Percentiles rank a stretch among this genome's conserved stretches.
These are phyloP conservation scores for Kalanchoe fedtschenkoi DNA, from an alignment of 164 flowering plant species.

Conservation along the genomic window DNA sequence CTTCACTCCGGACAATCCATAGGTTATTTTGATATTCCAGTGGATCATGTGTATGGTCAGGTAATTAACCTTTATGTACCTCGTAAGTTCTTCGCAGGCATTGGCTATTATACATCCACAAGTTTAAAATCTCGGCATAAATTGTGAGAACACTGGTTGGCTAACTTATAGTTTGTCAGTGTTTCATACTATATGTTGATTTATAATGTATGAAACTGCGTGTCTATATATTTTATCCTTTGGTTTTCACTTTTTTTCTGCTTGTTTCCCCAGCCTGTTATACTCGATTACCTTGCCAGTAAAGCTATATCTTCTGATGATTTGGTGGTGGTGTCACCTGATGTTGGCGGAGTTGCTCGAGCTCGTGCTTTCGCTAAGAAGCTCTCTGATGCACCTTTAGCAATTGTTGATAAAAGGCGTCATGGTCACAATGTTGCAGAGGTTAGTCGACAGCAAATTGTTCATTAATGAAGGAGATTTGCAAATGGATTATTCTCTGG, in stretches of 20 bases:
- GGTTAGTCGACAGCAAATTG: slow-evolving; percentile 26
- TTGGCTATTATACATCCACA: too few species aligned
- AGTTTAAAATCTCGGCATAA: not conserved
- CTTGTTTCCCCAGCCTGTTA: slow-evolving; percentile 55
- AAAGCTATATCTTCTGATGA: slow-evolving; percentile 71
- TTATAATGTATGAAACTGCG: not conserved
- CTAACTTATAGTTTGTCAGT: not conserved
- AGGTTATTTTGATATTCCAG: slow-evolving; percentile 99
- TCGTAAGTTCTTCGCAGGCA: not conserved
- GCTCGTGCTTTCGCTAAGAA: slow-evolving; percentile 99
- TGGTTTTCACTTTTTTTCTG: slow-evolving; percentile 2
- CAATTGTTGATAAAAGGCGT: slow-evolving; percentile 97
- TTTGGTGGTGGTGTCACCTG: slow-evolving; percentile 97
- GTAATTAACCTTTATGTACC: slow-evolving; percentile 33
- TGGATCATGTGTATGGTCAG: slow-evolving; percentile 94
- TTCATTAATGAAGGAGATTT: not conserved
- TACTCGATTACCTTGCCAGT: slow-evolving; percentile 97
- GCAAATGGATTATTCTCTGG: not conserved
- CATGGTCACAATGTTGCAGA: slow-evolving; percentile 95
- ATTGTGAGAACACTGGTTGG: not conserved
- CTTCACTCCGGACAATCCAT: slow-evolving; percentile 99
- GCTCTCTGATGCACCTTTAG: slow-evolving; percentile 93
- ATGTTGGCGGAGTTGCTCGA: slow-evolving; percentile 97
- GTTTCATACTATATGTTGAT: not conserved
- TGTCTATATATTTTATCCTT: not conserved